Conservation (phyloP, 345 rosid genomes). For the Citrus medica region DNA sequence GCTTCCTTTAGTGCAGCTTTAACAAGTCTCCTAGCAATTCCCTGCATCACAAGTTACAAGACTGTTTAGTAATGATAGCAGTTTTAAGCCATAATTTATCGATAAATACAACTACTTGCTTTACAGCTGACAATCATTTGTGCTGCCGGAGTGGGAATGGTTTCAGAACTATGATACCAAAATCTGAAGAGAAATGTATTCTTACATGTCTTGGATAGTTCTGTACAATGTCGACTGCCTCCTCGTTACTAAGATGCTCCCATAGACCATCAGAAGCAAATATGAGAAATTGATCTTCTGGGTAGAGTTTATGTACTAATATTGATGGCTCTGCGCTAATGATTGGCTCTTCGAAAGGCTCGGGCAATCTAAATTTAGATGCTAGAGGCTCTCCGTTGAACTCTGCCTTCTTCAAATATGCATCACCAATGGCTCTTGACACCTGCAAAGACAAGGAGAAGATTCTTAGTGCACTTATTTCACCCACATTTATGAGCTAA, state of each 20-base stretch:
- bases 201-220: constrained; percentile 54
- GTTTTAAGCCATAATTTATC: neutral
- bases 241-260: constrained; percentile 79
- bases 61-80: neutral
- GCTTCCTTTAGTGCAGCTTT: constrained; percentile 68
- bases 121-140: neutral
- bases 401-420: constrained; percentile 69
- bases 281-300: constrained; percentile 67
- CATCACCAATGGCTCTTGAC: constrained; percentile 84
- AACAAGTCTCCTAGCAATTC: constrained; percentile 64
- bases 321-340: constrained; percentile 66
- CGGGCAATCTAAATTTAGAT: constrained; percentile 49
- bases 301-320: constrained; percentile 42
- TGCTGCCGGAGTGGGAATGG: neutral
- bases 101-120: no score
- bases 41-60: constrained; percentile 33
- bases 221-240: constrained; percentile 61
- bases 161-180: neutral
- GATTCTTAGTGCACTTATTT: neutral
- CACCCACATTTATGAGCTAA: neutral
- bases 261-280: constrained; percentile 92
- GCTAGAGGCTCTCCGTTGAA: constrained; percentile 77
- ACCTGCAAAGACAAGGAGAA: constrained; percentile 38
- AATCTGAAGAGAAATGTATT: neutral
- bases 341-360: constrained; percentile 61